Evolutionary conservation across 2,329 filamentous ascomycete species (phyloP), one percentile per base, ranked within the genome.

Genomic region (Conoideocrella luteorostrata): DNA sequence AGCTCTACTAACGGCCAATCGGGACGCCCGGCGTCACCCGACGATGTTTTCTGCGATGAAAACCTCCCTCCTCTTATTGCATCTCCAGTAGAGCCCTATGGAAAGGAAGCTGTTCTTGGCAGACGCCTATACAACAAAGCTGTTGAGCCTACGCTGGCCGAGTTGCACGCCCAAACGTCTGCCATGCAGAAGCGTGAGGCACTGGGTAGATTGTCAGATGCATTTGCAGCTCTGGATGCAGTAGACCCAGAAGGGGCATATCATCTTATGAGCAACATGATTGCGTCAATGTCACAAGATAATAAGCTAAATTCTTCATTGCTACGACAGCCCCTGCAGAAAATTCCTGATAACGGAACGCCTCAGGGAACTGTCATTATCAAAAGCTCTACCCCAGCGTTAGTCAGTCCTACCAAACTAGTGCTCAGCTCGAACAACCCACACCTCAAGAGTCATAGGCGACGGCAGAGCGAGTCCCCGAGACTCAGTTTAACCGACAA

Each of bases 211-310:
- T 73, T 96, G 11, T 88, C 87, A 0, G 87, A 95, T 60, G 90
- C 91, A 1, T 94, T 93, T 71, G 84, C 83, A 4, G 77, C 82
- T 11, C 74, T 98, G 24, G 88, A 97, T 61, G 80, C 86, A 35
- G 74, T 91, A 23, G 91, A 98, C 56, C 91, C 91, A 0, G 91
- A 96, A 60, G 90, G 90, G 15, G 80, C 90, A 32, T 93, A 91
- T 56, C 82, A 95, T 52, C 74, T 98, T 13, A 74, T 98, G 57
- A 86, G 82, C 56, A 77, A 80, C 45, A 78, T 95, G 51, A 74
- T 94, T 48, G 76, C 86, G n/a, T 78, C 80, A 45, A 75, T 94
- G 37, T 77, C 84, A 34, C 72, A 75, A 38, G 86, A 91, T 56
- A 70, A 74, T 18, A 88, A 84, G 60, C 71, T 91, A 10, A 71